Evolutionary conservation across 371 early-diverging fungal species (phyloP), one percentile per base, ranked within the genome.

Genomic region (Parasitella parasitica): DNA sequence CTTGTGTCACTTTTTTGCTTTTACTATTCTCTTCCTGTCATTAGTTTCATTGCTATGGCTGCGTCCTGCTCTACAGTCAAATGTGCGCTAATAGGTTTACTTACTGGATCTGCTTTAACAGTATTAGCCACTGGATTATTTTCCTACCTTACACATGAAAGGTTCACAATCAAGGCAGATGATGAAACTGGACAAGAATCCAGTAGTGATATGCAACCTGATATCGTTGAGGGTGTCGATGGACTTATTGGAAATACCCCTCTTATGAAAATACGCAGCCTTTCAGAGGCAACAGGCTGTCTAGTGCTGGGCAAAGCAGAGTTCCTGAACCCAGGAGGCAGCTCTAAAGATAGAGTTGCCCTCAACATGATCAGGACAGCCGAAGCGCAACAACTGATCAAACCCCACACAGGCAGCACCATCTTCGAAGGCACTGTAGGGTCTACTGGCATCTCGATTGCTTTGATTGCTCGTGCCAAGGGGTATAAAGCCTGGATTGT

Each of bases 351-450:
- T 73, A 78, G 98, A 28, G 93, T 96, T 0, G 98, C 97, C 4
- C 80, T 96, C 37, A 84, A 86, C 58, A 89, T 97, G 67, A 86
- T 98, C 41, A 75, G 85, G 41, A 80, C 85, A 4, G 97, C 95
- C 2, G 97, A 97, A 69, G 59, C 57, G 0, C 57, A 73, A 5
- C 88, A 86, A 4, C 67, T 86, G 6, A 76, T 97, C 22, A 65
- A 61, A 2, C 88, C 89, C 20, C 86, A 91, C 50, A 78, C 73
- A 7, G 89, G 86, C 18, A 85, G 85, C n/a, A 89, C 90, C 0
- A 78, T 98, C 15, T 95, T 94, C 71, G 97, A 98, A 64, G 98
- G 98, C 16, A 98, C 97, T 0, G 94, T 95, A 11, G 90, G 94
- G 18, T 89, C 93, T 4, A 91, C 93, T 2, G 93, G 96, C 11